Evolutionary conservation across 2,329 filamentous ascomycete species (phyloP).

Genomic region (Pseudocercospora musae): DNA sequence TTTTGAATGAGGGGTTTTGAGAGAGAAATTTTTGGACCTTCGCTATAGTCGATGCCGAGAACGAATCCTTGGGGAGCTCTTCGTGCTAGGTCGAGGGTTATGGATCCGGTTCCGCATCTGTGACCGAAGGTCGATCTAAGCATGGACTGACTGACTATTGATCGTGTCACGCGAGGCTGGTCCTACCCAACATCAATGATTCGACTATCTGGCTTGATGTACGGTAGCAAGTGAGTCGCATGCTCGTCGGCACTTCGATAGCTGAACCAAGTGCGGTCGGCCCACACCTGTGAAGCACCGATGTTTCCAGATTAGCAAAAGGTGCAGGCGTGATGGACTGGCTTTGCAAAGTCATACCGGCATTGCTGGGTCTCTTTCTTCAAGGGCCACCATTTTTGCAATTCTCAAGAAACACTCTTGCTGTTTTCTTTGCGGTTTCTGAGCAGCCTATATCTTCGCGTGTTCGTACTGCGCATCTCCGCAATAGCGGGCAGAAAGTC

Average conservation of each 20-base stretch:
- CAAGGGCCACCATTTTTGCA: not conserved
- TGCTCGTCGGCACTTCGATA: slow-evolving; percentile 43
- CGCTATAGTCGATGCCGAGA: slow-evolving; percentile 40
- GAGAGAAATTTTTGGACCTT: slow-evolving; percentile 5
- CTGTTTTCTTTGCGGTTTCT: not conserved
- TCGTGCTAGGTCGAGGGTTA: slow-evolving; percentile 40
- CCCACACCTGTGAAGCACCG: not conserved
- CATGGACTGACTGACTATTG: not conserved
- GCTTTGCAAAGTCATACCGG: not conserved
- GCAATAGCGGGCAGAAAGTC: not conserved
- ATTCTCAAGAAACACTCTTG: not conserved
- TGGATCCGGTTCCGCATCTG: slow-evolving; percentile 43
- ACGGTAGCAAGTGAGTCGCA: slow-evolving; percentile 12
- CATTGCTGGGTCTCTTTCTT: not conserved
- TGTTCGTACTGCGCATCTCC: not conserved
- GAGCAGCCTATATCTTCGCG: not conserved
- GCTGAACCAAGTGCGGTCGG: not conserved
- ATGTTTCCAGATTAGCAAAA: not conserved
- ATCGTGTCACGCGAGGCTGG: not conserved
- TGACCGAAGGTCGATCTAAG: not conserved
- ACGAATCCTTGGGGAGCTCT: slow-evolving; percentile 27
- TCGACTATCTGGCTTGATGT: slow-evolving; percentile 29
- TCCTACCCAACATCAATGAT: slow-evolving; percentile 42
- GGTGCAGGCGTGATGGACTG: not conserved
- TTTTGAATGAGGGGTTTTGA: no score